These are phyloP conservation scores for Micractinium conductrix DNA, from an alignment of 139 green algal species.

Conservation along the genomic window DNA sequence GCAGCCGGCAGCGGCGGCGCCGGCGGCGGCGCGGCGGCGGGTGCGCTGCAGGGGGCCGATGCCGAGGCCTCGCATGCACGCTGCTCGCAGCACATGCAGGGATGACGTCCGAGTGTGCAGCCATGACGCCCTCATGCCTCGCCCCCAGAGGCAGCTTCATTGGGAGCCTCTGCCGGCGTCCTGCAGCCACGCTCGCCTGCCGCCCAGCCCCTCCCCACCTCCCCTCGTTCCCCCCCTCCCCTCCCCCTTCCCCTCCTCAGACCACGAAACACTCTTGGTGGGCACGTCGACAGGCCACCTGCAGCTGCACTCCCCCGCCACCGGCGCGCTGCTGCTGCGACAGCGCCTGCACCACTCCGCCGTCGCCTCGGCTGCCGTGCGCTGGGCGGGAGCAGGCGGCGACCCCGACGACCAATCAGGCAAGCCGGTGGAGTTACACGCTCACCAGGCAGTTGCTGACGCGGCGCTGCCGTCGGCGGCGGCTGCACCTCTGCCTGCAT, in stretches of 20 bases:
- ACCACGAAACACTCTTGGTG: constrained; percentile 53
- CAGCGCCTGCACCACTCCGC: constrained; percentile 48
- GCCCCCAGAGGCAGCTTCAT: no score
- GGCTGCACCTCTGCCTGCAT: no score
- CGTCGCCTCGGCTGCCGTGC: not conserved
- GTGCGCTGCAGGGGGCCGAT: constrained; percentile 2
- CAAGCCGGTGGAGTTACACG: no score
- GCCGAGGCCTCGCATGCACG: no score
- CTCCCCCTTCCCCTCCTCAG: not conserved
- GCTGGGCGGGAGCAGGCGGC: constrained; percentile 37
- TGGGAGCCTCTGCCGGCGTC: no score
- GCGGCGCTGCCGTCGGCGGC: no score
- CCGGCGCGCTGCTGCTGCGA: constrained; percentile 55
- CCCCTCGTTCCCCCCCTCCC: not conserved
- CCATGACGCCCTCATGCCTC: no score
- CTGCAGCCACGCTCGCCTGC: no score
- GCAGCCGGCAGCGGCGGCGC: not conserved
- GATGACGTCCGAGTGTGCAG: no score
- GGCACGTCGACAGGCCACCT: constrained; percentile 65
- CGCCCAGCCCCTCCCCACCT: no score
- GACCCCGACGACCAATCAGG: constrained; percentile 42
- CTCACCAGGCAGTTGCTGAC: no score
- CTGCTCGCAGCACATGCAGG: no score
- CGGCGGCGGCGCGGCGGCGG: not conserved
- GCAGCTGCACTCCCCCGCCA: constrained; percentile 56